Evolutionary conservation across 2,329 filamentous ascomycete species (phyloP).

Genomic region (Neurospora sp.): DNA sequence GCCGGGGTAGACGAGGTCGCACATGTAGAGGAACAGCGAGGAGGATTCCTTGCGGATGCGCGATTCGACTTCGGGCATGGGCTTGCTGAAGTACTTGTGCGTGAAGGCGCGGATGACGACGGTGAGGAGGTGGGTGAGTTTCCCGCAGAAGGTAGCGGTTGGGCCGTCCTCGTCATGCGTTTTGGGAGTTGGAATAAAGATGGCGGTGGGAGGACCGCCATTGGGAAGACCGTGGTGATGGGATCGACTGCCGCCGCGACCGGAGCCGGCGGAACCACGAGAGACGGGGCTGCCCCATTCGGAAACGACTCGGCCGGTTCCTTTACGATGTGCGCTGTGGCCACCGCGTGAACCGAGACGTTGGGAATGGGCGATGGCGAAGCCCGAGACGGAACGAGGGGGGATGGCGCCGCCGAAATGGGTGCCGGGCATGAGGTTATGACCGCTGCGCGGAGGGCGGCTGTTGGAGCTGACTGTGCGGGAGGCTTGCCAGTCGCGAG

Average conservation of each 20-base stretch:
- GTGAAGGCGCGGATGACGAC: neutral
- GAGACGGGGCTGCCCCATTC: neutral
- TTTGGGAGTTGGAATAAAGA: neutral
- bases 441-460: neutral
- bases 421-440: neutral
- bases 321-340: neutral
- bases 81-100: neutral
- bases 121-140: neutral
- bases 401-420: neutral
- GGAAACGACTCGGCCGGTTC: neutral
- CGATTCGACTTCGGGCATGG: neutral
- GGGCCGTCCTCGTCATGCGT: neutral
- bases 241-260: neutral
- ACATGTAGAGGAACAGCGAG: constrained; percentile 28
- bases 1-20: constrained; percentile 21
- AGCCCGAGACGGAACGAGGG: neutral
- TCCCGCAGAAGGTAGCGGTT: neutral
- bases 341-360: neutral
- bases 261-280: neutral
- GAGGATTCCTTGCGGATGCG: constrained; percentile 12
- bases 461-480: neutral
- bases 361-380: neutral
- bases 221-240: neutral
- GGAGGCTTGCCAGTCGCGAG: neutral
- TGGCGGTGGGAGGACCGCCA: neutral